A percentile compares a stretch with the other conserved stretches of the same genome.
These are phyloP conservation scores for Penicillium atrosanguineum DNA, from an alignment of 495 filamentous ascomycete genomes.

Conservation along the genomic window DNA sequence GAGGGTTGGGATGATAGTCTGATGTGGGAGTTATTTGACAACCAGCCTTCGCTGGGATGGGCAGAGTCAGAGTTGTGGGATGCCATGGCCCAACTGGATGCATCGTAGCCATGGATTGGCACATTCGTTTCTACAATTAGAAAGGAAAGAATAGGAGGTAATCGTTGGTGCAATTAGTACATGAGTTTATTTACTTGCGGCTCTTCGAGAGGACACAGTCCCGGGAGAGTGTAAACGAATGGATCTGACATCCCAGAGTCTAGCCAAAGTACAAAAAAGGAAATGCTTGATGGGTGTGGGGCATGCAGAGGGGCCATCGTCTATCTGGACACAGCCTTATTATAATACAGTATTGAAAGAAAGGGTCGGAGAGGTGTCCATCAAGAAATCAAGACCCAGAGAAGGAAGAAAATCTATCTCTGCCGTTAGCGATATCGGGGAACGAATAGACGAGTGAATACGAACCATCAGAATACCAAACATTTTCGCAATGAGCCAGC, in stretches of 20 bases:
- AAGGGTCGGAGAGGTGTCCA: conserved; percentile 25
- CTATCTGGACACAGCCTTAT: conserved; percentile 16
- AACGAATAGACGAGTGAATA: conserved; percentile 3
- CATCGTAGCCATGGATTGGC: background rate
- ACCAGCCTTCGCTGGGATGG: conserved; percentile 32
- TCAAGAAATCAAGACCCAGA: conserved; percentile 59
- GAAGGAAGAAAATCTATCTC: conserved; percentile 54
- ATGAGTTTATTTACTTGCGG: conserved; percentile 23
- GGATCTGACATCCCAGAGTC: conserved; percentile 23
- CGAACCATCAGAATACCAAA: conserved; percentile 81
- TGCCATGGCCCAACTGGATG: conserved; percentile 18
- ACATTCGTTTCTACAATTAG: background rate
- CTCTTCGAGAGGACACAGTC: conserved; percentile 23
- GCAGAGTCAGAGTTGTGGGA: conserved; percentile 27
- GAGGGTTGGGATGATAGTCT: conserved; percentile 30
- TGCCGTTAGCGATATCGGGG: conserved; percentile 16
- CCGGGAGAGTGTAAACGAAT: conserved; percentile 15
- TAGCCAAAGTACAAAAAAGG: conserved; percentile 18
- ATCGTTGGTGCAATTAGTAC: conserved; percentile 17
- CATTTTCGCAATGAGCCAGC: conserved; percentile 98
- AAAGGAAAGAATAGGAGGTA: background rate
- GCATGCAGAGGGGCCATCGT: conserved; percentile 19
- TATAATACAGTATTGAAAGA: conserved; percentile 40
- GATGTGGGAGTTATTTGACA: conserved; percentile 33
- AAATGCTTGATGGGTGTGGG: conserved; percentile 13